These are phyloP conservation scores for Thermomyces lanuginosus DNA, from an alignment of 2,329 filamentous ascomycete genomes.

Conservation along the genomic window DNA sequence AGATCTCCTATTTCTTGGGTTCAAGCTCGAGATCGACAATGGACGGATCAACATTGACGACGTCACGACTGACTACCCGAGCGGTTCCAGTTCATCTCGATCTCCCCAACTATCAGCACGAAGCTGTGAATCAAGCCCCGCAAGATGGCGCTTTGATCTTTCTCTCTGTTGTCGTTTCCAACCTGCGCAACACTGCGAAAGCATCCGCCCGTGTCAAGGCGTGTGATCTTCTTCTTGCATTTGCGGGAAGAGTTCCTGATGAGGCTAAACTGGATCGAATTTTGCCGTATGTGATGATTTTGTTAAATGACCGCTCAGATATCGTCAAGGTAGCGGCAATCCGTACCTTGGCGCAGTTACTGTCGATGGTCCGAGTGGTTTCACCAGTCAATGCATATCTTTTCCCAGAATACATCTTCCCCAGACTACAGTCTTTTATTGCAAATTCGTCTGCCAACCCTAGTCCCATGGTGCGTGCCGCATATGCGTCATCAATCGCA, in stretches of 20 bases:
- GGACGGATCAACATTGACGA: conserved; percentile 15
- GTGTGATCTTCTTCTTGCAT: conserved; percentile 80
- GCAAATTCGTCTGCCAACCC: conserved; percentile 37
- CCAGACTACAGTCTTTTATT: conserved; percentile 42
- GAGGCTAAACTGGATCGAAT: conserved; percentile 91
- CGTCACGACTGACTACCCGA: conserved; percentile 18
- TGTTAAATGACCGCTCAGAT: conserved; percentile 69
- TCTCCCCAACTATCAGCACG: conserved; percentile 69
- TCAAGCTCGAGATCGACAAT: conserved; percentile 41
- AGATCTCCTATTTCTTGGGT: conserved; percentile 86
- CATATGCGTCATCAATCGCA: conserved; percentile 83
- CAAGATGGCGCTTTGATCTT: conserved; percentile 85
- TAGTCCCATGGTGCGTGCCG: conserved; percentile 61
- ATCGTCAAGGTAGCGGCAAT: conserved; percentile 74
- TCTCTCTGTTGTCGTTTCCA: conserved; percentile 73
- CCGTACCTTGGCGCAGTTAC: conserved; percentile 70
- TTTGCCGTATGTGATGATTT: conserved; percentile 69
- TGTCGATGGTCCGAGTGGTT: conserved; percentile 75
- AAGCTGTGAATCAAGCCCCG: conserved; percentile 43
- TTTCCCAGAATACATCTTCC: conserved; percentile 51
- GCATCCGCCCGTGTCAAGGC: conserved; percentile 75
- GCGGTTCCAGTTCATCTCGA: conserved; percentile 62
- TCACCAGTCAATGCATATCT: conserved; percentile 55
- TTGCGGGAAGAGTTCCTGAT: conserved; percentile 79
- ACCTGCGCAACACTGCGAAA: conserved; percentile 73